These are phyloP conservation scores for Kwoniella dendrophila DNA, from an alignment of 768 basidiomycete genomes.

Conservation along the genomic window DNA sequence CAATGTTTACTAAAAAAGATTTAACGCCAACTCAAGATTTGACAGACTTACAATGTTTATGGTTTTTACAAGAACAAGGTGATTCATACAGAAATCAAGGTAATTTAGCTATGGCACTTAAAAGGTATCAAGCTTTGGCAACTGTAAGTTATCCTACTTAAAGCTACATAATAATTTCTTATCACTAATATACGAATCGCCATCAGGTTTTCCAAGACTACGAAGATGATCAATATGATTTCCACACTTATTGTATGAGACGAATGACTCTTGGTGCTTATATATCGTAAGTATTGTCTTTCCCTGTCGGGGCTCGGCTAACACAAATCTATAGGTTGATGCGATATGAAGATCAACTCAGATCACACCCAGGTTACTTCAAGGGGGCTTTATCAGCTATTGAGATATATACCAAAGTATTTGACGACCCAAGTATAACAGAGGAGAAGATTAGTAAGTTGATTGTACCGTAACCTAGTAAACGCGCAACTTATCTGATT, in stretches of 20 bases:
- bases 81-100: constrained; percentile 69
- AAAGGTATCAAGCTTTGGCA: constrained; percentile 74
- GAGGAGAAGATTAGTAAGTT: constrained; percentile 48
- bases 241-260: constrained; percentile 90
- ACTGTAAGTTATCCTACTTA: constrained; percentile 61
- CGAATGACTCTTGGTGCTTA: constrained; percentile 87
- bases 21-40: constrained; percentile 74
- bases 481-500: background rate
- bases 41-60: constrained; percentile 92
- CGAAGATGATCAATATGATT: constrained; percentile 96
- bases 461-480: background rate
- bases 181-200: background rate
- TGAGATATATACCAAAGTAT: constrained; percentile 60
- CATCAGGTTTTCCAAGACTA: constrained; percentile 75
- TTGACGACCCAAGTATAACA: constrained; percentile 49
- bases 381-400: constrained; percentile 72
- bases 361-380: constrained; percentile 75
- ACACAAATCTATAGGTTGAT: constrained; percentile 64
- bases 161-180: background rate
- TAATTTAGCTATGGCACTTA: constrained; percentile 75
- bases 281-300: constrained; percentile 64
- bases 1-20: constrained; percentile 96
- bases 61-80: constrained; percentile 82
- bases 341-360: constrained; percentile 76
- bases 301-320: constrained; percentile 14